Evolutionary conservation across 2,329 filamentous ascomycete species (phyloP).

Genomic region (Fusarium sp.): DNA sequence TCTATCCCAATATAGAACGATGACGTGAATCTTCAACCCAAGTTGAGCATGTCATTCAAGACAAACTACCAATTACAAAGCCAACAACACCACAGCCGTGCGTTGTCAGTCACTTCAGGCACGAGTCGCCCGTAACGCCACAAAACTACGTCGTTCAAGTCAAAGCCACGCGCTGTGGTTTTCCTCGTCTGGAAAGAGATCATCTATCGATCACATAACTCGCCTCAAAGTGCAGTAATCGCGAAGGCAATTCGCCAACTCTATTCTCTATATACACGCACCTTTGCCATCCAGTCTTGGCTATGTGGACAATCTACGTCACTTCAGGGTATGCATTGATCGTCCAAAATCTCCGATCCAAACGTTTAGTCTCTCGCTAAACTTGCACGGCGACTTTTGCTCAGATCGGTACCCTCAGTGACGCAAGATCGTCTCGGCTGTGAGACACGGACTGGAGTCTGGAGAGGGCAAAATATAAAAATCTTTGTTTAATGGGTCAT

Average conservation of each 20-base stretch:
- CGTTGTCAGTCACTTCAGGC: not conserved
- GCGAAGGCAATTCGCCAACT: constrained; percentile 4
- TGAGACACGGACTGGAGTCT: not conserved
- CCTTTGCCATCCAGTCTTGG: constrained; percentile 24
- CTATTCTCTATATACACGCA: not conserved
- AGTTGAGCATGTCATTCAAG: constrained; percentile 14
- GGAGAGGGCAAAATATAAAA: not conserved
- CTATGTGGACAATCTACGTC: constrained; percentile 17
- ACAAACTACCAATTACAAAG: not conserved
- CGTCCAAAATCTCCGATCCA: constrained; percentile 10
- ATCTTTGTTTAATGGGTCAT: not conserved
- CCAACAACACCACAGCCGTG: not conserved
- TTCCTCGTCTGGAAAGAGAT: constrained; percentile 20
- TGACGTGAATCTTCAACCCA: constrained; percentile 18
- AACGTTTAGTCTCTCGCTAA: not conserved
- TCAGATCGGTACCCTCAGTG: constrained; percentile 16
- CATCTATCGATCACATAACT: constrained; percentile 25
- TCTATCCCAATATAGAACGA: not conserved
- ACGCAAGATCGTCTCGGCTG: constrained; percentile 2
- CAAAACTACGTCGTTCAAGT: constrained; percentile 5
- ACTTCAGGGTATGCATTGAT: constrained; percentile 28
- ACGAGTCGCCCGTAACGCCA: constrained; percentile 21
- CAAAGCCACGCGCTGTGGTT: constrained; percentile 19
- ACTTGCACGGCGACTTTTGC: not conserved
- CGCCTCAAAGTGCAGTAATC: constrained; percentile 4